Percentiles rank a stretch among this genome's conserved stretches.
phyloP scores from a whole-genome alignment of 768 basidiomycete genomes.

The Termitomyces sp. region DNA sequence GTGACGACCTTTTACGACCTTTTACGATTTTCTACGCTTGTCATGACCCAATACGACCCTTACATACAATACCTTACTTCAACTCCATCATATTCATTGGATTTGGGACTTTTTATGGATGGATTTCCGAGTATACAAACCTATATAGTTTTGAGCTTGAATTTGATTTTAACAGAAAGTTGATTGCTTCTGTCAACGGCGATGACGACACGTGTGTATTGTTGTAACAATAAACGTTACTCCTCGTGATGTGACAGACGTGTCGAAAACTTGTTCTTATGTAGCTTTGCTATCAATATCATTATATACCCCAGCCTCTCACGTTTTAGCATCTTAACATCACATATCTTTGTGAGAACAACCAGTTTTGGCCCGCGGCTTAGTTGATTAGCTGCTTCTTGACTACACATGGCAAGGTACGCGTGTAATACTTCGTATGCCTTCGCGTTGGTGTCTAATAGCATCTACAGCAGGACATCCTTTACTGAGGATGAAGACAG shows the following conservation, averaged over 20 bases:
- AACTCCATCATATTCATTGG: background rate
- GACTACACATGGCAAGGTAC: slow-evolving; percentile 9
- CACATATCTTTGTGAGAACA: background rate
- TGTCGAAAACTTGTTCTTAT: background rate
- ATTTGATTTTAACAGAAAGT: background rate
- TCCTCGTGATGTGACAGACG: slow-evolving; percentile 9
- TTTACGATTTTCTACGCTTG: slow-evolving; percentile 13
- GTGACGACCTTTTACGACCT: slow-evolving; percentile 13
- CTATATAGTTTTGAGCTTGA: background rate
- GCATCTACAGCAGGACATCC: slow-evolving; percentile 15
- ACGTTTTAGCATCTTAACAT: no score
- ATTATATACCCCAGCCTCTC: background rate
- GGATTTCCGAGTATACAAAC: background rate
- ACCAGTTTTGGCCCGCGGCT: background rate
- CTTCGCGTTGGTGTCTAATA: background rate
- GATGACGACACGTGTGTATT: background rate
- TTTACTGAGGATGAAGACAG: slow-evolving; percentile 38
- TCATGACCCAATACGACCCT: slow-evolving; percentile 7
- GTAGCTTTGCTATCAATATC: background rate
- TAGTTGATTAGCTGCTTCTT: background rate
- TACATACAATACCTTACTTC: background rate
- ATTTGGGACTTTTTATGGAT: background rate
- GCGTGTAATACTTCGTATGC: background rate
- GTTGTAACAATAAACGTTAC: background rate
- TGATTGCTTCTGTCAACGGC: background rate